Conservation (phyloP, 2,329 filamentous ascomycete species). For the Sphaerulina vaccinii region DNA sequence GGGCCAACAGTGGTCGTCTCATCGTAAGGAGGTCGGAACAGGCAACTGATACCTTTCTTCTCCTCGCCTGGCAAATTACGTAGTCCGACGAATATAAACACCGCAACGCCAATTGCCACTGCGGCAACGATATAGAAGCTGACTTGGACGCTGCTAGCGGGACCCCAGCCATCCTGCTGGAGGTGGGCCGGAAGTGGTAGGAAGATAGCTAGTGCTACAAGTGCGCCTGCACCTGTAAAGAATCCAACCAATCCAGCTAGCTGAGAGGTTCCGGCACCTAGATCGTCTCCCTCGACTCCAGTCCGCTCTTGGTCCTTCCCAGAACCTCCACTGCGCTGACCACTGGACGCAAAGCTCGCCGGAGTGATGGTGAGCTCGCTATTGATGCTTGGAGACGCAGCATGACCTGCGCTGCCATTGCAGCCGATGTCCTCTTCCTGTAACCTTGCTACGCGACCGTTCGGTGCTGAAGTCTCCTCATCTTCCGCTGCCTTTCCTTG, state of each 20-base stretch:
- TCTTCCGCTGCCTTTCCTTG: constrained; percentile 21
- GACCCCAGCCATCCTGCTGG: constrained; percentile 67
- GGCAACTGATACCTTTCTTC: constrained; percentile 64
- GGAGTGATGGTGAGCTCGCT: constrained; percentile 76
- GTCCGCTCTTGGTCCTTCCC: background rate
- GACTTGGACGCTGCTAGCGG: constrained; percentile 71
- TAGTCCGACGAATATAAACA: constrained; percentile 77
- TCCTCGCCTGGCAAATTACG: constrained; percentile 68
- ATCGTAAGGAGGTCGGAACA: constrained; percentile 38
- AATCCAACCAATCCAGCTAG: constrained; percentile 88
- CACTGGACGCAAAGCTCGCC: constrained; percentile 45
- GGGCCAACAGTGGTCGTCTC: constrained; percentile 27
- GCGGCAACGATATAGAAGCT: constrained; percentile 84
- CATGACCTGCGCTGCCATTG: constrained; percentile 51
- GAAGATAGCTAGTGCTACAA: constrained; percentile 79
- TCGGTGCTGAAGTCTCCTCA: constrained; percentile 23
- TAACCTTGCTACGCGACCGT: constrained; percentile 24
- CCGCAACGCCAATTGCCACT: constrained; percentile 69
- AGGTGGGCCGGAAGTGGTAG: constrained; percentile 84
- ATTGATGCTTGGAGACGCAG: constrained; percentile 65
- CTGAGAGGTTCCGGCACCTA: constrained; percentile 39
- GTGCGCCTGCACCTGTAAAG: constrained; percentile 87
- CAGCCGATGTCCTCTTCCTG: constrained; percentile 31
- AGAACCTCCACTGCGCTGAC: constrained; percentile 18
- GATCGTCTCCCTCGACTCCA: constrained; percentile 8